Evolutionary conservation across 1,284 basidiomycete genomes (phyloP).

Genomic region (Ceratobasidium sp.): DNA sequence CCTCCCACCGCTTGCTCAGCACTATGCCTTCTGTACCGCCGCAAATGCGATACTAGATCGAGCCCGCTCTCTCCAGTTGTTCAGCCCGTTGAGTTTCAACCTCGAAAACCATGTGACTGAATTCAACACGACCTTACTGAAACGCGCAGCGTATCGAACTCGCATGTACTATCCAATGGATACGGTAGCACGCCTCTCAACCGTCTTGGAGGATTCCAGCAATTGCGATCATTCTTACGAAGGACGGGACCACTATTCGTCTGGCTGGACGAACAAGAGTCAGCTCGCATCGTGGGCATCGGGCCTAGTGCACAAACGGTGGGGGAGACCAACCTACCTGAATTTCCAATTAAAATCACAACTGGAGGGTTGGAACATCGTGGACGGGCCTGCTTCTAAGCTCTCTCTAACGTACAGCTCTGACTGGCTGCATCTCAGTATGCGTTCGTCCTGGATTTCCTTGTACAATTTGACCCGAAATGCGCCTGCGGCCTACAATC

Average conservation of each 20-base stretch:
- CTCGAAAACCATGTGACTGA: not conserved
- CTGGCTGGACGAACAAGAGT: not conserved
- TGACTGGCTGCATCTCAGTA: not conserved
- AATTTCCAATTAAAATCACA: not conserved
- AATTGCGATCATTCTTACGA: not conserved
- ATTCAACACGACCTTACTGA: not conserved
- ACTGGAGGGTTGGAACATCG: not conserved
- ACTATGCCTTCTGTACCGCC: constrained; percentile 54
- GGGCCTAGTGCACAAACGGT: not conserved
- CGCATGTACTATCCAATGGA: constrained; percentile 14
- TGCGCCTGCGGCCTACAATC: not conserved
- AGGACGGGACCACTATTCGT: not conserved
- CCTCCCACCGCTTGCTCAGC: constrained; percentile 57
- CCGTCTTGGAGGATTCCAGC: not conserved
- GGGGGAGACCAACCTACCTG: not conserved
- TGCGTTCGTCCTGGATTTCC: constrained; percentile 11
- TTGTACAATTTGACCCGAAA: constrained; percentile 22
- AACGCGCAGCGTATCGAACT: constrained; percentile 21
- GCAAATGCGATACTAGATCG: constrained; percentile 6
- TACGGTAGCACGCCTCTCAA: not conserved
- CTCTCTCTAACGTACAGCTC: not conserved
- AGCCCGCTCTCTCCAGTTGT: constrained; percentile 7
- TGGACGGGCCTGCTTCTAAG: not conserved
- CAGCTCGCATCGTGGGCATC: constrained; percentile 24
- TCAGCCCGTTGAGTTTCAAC: constrained; percentile 2